Evolutionary conservation across 345 rosid species (phyloP), one percentile per base, ranked within the genome.

Genomic region (Noccaea bulbosa): DNA sequence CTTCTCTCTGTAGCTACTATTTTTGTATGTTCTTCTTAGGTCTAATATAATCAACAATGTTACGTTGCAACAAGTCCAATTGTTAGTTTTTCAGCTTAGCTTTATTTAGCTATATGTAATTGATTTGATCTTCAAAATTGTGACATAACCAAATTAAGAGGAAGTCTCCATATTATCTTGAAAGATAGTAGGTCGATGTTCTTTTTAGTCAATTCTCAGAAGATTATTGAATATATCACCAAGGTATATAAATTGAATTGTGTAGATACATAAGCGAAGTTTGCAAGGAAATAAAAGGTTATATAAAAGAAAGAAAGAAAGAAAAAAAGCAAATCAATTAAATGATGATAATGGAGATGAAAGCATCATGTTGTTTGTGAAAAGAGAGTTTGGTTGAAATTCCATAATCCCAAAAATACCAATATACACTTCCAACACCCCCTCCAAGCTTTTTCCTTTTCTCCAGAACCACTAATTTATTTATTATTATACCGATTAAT

Each of bases 321-420:
- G 3, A 27, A 51, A 11, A 59, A 49, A 30, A 20, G 27, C 46
- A 41, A 41, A 52, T 54, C 63, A 53, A 40, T 22, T 2, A 41
- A 54, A 72, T 72, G 64, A 63, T 63, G 70, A 54, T 14, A 7
- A n/a, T 34, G 44, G 16, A 50, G 48, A 70, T 48, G 59, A 62
- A 57, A 50, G 40, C 62, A 62, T 71, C 40, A 71, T 62, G 48
- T 43, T 71, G 76, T 62, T 71, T 44, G 76, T 71, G 62, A 43
- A 34, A 71, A 71, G 67, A 62, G 27, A 41, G 60, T 16, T 43
- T 0, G 33, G 46, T 43, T 34, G 44, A 71, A 20, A 33, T 38
- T 70, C 44, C 61, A 30, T 16, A 60, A 49, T 60, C 43, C 74
- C 74, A 60, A 11, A 34, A 49, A 14, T 20, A 12, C 37, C 52